These are phyloP conservation scores for Paecilomyces sp. DNA, from an alignment of 2,329 filamentous ascomycete genomes.

Conservation along the genomic window DNA sequence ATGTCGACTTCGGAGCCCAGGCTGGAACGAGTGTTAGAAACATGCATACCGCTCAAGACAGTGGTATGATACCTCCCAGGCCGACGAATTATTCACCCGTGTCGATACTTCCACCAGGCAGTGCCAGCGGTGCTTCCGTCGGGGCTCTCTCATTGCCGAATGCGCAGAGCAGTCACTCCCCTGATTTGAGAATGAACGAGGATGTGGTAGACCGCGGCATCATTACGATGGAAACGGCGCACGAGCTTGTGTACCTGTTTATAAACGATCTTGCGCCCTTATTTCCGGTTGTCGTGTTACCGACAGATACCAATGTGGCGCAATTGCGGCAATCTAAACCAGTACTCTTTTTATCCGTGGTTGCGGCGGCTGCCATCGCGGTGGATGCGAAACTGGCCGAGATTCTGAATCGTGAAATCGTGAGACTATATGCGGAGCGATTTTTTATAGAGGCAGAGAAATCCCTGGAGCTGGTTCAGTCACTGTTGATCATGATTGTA, in stretches of 20 bases:
- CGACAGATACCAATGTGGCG: constrained; percentile 19
- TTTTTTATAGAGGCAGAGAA: constrained; percentile 46
- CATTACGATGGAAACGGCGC: constrained; percentile 22
- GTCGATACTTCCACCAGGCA: constrained; percentile 11
- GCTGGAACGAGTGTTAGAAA: constrained; percentile 15
- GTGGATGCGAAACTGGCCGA: constrained; percentile 37
- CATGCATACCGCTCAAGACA: constrained; percentile 12
- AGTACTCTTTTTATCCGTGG: constrained; percentile 62
- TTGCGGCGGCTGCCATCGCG: constrained; percentile 59
- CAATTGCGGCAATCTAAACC: constrained; percentile 44
- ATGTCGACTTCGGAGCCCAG: constrained; percentile 15
- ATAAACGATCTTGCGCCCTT: constrained; percentile 21
- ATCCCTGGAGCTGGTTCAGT: constrained; percentile 46
- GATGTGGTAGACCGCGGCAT: constrained; percentile 27
- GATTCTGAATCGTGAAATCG: constrained; percentile 41
- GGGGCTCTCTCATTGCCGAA: constrained; percentile 13
- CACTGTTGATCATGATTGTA: constrained; percentile 41
- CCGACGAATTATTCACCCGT: constrained; percentile 19
- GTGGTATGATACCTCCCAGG: constrained; percentile 6
- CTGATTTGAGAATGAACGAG: constrained; percentile 9
- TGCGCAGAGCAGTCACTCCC: constrained; percentile 11
- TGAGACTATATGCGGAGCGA: constrained; percentile 41
- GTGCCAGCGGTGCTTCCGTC: constrained; percentile 11
- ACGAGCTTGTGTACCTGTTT: constrained; percentile 24
- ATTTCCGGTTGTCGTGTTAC: constrained; percentile 23